Conservation (phyloP, 2,329 filamentous ascomycete species). For the Colletotrichum sp. region DNA sequence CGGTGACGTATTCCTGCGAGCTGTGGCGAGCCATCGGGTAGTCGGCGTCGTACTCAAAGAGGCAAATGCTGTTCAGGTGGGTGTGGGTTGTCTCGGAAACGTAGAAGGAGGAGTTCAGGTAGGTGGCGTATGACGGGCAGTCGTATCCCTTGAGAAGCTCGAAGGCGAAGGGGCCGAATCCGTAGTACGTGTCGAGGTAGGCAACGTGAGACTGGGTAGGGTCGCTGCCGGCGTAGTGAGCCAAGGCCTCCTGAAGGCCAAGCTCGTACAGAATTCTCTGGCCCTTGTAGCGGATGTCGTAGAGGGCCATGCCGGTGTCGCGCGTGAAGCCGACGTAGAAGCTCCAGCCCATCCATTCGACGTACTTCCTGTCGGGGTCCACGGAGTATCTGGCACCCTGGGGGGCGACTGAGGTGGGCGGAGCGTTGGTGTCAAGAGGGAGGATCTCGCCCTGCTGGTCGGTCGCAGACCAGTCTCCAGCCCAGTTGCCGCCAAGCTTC, state of each 20-base stretch:
- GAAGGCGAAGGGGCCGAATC: constrained; percentile 50
- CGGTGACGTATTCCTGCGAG: constrained; percentile 40
- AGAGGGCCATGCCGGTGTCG: constrained; percentile 53
- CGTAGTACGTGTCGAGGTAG: constrained; percentile 53
- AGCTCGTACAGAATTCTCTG: constrained; percentile 61
- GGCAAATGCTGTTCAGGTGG: constrained; percentile 56
- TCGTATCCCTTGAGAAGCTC: constrained; percentile 54
- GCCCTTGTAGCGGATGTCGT: constrained; percentile 59
- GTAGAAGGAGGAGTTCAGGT: constrained; percentile 52
- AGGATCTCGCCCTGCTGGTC: constrained; percentile 42
- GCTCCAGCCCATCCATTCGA: constrained; percentile 56
- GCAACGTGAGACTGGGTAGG: constrained; percentile 53
- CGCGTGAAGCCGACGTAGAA: constrained; percentile 57
- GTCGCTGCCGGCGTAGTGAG: constrained; percentile 66
- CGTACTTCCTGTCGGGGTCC: constrained; percentile 46
- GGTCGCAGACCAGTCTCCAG: constrained; percentile 51
- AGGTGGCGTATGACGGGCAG: constrained; percentile 55
- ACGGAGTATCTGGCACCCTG: constrained; percentile 45
- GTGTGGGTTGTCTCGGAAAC: constrained; percentile 45
- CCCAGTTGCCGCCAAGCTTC: constrained; percentile 50
- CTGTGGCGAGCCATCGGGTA: constrained; percentile 56
- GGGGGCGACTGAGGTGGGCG: constrained; percentile 29
- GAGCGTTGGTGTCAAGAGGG: constrained; percentile 36
- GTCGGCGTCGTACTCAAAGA: constrained; percentile 58
- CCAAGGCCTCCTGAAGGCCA: constrained; percentile 59